A percentile compares a stretch with the other conserved stretches of the same genome.
Conservation (phyloP, 2,329 filamentous ascomycete species). For the Hypoxylon sp. region DNA sequence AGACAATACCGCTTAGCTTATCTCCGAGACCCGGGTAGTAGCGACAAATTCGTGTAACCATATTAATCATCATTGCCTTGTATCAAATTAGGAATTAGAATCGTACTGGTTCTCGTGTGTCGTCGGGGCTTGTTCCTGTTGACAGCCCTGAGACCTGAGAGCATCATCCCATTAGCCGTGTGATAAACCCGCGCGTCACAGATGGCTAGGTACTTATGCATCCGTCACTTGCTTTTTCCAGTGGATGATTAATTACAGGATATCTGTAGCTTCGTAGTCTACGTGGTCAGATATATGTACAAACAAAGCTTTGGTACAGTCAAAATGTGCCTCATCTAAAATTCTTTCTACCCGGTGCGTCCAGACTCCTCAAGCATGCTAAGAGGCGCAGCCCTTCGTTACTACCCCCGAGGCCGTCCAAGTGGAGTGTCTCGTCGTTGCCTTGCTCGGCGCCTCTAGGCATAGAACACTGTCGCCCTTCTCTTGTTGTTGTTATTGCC, state of each 20-base stretch:
- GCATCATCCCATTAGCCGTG: neutral
- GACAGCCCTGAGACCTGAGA: neutral
- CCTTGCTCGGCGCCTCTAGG: constrained; percentile 15
- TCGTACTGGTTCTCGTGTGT: neutral
- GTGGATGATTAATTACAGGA: neutral
- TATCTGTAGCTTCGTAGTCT: constrained; percentile 20
- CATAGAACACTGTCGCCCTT: constrained; percentile 27
- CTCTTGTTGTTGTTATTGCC: constrained; percentile 40
- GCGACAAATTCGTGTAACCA: no score
- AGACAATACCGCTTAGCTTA: no score
- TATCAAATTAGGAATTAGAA: neutral
- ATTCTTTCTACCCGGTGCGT: constrained; percentile 28
- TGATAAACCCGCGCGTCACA: neutral
- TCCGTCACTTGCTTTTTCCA: neutral
- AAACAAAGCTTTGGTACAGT: constrained; percentile 33
- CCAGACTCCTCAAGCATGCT: constrained; percentile 32
- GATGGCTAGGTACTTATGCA: neutral
- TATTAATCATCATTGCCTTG: neutral
- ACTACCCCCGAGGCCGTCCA: neutral
- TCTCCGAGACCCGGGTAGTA: no score
- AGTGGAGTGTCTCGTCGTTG: neutral
- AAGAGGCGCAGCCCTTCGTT: constrained; percentile 26
- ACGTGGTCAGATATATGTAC: constrained; percentile 32
- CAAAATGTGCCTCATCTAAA: constrained; percentile 28
- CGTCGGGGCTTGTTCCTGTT: neutral